Evolutionary conservation across 495 filamentous ascomycete genomes (phyloP).

Genomic region (Xeromyces bisporus): DNA sequence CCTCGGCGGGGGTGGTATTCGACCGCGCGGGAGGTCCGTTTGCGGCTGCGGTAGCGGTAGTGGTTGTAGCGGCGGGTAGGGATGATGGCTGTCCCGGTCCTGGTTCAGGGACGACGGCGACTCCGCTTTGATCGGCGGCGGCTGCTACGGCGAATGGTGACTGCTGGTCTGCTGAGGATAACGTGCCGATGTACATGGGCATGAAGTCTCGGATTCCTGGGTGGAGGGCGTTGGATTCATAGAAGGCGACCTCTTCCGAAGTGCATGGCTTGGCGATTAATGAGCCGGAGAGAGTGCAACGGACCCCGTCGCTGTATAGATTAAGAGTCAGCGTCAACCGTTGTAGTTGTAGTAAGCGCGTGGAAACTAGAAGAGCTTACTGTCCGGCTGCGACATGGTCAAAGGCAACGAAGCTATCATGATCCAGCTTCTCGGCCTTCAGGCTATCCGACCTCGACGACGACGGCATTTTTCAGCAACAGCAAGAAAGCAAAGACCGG

Average conservation of each 20-base stretch:
- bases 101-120: constrained; percentile 21
- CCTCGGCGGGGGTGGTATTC: constrained; percentile 4
- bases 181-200: constrained; percentile 68
- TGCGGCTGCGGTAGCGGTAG: constrained; percentile 2
- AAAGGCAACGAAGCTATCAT: constrained; percentile 48
- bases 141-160: constrained; percentile 30
- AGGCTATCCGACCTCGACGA: constrained; percentile 19
- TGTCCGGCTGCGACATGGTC: constrained; percentile 83
- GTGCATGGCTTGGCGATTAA: constrained; percentile 94
- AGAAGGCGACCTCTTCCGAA: constrained; percentile 72
- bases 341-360: constrained; percentile 5
- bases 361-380: constrained; percentile 38
- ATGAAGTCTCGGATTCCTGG: constrained; percentile 60
- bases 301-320: constrained; percentile 62
- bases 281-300: constrained; percentile 67
- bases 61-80: constrained; percentile 5
- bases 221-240: constrained; percentile 59
- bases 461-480: constrained; percentile 17
- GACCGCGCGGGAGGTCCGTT: constrained; percentile 1
- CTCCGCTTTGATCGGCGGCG: constrained; percentile 20
- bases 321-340: too few species aligned
- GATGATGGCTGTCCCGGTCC: constrained; percentile 18
- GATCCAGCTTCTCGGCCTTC: constrained; percentile 23
- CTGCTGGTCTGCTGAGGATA: constrained; percentile 38
- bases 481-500: not conserved